Base-by-base conservation (phyloP, 2,329 filamentous ascomycete genomes). In the Hypocrella siamensis region DNA sequence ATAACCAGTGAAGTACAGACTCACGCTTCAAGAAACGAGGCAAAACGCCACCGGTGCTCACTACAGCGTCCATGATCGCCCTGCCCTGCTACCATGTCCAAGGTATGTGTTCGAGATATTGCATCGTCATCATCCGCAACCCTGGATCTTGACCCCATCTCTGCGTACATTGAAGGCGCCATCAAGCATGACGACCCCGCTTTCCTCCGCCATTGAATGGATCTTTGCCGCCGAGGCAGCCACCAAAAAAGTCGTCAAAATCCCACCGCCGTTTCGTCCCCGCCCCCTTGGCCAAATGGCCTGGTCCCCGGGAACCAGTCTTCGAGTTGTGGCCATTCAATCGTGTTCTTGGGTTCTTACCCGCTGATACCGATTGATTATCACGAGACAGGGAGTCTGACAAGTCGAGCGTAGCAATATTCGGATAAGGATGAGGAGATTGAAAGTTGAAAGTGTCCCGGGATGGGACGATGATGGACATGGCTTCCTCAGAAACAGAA, bases 181-280 rank as follows among this genome's bases (percentile, higher is more conserved):
- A 17, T 52, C 42, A 58, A 35, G 49, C 39, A 40, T 72, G 67
- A 31, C 68, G 58, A 32, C 54, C 60, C 35, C 69, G 56, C 48
- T 74, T 74, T 26, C 57, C 53, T 22, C 53, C 52, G 19, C 54
- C 56, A 11, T 62, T 60, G 40, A 67, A 66, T 21, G 61, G 49
- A 38, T 82, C 77, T 46, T 77, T 78, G 27, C 69, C 69, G 36
- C 66, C 66, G 31, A 79, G 51, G 40, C 70, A 73, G 32, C 72
- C 70, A 6, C 83, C 79, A 47, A 85, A 85, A 33, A 84, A 75
- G 45, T 86, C 80, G 17, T 73, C 70, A 44, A 81, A 68, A 43
- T 80, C 78, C 42, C 82, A 66, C 44, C 79, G 70, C 26, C 80
- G 67, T 52, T 88, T 88, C 42, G 73, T 66, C 2, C 80, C 80